Evolutionary conservation across 441 rosid genomes (phyloP).

Genomic region (Croton setiger): DNA sequence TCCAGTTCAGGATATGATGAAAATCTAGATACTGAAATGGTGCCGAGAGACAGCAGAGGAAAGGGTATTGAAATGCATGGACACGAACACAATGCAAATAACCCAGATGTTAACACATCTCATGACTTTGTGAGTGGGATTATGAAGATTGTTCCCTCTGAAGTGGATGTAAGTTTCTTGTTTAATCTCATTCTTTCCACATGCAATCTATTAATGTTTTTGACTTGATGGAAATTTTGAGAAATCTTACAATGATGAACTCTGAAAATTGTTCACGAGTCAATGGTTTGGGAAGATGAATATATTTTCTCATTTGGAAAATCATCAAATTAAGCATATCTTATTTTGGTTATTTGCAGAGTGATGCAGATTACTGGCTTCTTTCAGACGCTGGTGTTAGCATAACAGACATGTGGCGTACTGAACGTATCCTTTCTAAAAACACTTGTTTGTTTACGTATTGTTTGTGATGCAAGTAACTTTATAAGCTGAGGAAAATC

Average conservation of each 20-base stretch:
- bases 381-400: slow-evolving; percentile 89
- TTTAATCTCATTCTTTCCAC: slow-evolving; percentile 5
- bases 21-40: slow-evolving; percentile 30
- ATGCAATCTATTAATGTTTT: slow-evolving; percentile 2
- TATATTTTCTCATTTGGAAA: neutral
- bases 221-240: neutral
- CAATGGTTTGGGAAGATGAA: neutral
- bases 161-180: slow-evolving; percentile 70
- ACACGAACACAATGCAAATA: slow-evolving; percentile 42
- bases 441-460: slow-evolving; percentile 2
- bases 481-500: slow-evolving; percentile 4
- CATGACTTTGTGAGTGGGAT: slow-evolving; percentile 87
- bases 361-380: slow-evolving; percentile 94
- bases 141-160: slow-evolving; percentile 94
- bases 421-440: slow-evolving; percentile 72
- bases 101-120: slow-evolving; percentile 52
- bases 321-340: neutral
- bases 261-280: neutral
- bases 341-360: slow-evolving; percentile 38
- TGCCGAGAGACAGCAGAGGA: slow-evolving; percentile 44
- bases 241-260: slow-evolving; percentile 6
- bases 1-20: slow-evolving; percentile 51
- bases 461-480: neutral
- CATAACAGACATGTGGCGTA: slow-evolving; percentile 87
- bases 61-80: slow-evolving; percentile 52